Evolutionary conservation across 2,329 filamentous ascomycete species (phyloP), one percentile per base, ranked within the genome.

Genomic region (Aspergillus glaucus): DNA sequence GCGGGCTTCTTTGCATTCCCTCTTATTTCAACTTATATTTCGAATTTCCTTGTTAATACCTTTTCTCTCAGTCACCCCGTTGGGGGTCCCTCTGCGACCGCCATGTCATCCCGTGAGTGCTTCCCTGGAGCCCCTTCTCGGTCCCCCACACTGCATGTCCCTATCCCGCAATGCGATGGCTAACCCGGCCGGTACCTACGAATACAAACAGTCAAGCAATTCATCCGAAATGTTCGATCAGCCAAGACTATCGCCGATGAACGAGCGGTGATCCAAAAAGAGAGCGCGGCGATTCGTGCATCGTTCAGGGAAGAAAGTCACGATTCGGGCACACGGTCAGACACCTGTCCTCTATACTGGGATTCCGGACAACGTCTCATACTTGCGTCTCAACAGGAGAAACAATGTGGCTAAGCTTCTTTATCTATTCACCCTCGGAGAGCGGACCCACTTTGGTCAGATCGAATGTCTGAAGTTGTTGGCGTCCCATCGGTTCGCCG

Each of bases 211-310:
- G 93, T 98, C 70, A 98, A 98, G 77, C 93, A 97, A 76, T 98
- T 98, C 75, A 98, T 98, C 73, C 91, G 93, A 69, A 97, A 96
- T 75, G 93, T 98, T 68, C 89, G 93, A 69, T 92, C 93, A 53
- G 90, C 93, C 52, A 98, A 98, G 78, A 98, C 93, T 32, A 96
- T 98, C 67, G 94, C 94, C 69, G 93, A 98, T 74, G 93, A 98
- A 77, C 85, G 93, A 67, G 92, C 93, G 46, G 93, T 98, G 49
- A 94, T 98, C 55, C 93, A 97, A 66, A 98, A 98, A 74, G 93
- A 98, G 76, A 98, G 93, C 73, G 93, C 93, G 50, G 88, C 92
- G 43, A 98, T 98, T 67, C 82, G 93, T 73, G 90, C 93, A 60
- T 97, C 92, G 75, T 98, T 98, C 70, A 84, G 93, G 65, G 93